Evolutionary conservation across 345 rosid species (phyloP), one percentile per base, ranked within the genome.

Genomic region (Aquilaria malaccensis): DNA sequence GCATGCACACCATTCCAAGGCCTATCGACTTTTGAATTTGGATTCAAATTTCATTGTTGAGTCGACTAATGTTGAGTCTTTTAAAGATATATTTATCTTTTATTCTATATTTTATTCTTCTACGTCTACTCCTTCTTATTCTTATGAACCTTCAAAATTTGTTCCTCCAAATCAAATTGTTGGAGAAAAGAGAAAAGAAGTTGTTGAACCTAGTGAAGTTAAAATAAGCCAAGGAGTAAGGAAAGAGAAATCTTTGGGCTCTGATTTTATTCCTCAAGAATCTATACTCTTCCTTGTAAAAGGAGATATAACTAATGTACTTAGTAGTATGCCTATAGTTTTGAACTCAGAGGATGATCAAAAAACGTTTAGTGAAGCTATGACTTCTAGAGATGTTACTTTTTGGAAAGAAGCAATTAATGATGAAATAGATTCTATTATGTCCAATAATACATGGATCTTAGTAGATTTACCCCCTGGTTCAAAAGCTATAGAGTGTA

Each of bases 341-440:
- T 22, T 61, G 2, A 54, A 33, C 6, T 2, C 56, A 1, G 62
- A 68, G 29, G 30, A 7, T 9, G 72, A 68, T 15, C 60, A 46
- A 12, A 33, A 60, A 32, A 53, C 52, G 0, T 61, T 5, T 29
- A 52, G 3, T 5, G 66, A 67, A 9, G 45, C 51, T 7, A 54
- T 67, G 56, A 0, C 51, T 5, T 58, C 55, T 0, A 31, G 22
- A 10, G 53, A 63, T 53, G 49, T 1, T 6, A 0, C 30, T 5
- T 59, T 59, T 43, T 50, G 48, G 53, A 56, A 62, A 30, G 11
- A 59, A 11, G 29, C 12, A 6, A 59, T 45, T 0, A 47, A 47
- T 47, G 53, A 59, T 47, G 41, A 59, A 56, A 57, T 65, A 14
- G 62, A 65, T 13, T 49, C 57, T 11, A 49, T 58, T 48, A 14